phyloP scores from a whole-genome alignment of 116 monocot species.

The Trichopus zeylanicus region DNA sequence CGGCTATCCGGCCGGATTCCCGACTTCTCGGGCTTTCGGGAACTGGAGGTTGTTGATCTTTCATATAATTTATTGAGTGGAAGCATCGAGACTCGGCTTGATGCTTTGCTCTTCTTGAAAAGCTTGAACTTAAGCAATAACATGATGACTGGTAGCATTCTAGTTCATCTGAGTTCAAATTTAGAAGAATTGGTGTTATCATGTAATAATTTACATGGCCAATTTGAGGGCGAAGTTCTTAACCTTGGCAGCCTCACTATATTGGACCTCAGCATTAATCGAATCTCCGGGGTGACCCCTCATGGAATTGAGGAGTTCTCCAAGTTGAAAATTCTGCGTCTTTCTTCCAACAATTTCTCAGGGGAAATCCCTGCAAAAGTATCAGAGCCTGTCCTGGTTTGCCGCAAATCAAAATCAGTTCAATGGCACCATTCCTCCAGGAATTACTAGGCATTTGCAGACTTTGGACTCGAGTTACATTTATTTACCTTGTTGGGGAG shows the following conservation, averaged over 20 bases:
- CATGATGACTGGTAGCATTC: constrained; percentile 15
- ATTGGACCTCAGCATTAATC: constrained; percentile 36
- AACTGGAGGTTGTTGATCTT: constrained; percentile 35
- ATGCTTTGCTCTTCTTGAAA: constrained; percentile 7
- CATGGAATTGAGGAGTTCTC: constrained; percentile 16
- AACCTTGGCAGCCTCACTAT: constrained; percentile 18
- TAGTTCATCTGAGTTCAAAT: neutral
- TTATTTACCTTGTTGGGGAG: constrained; percentile 13
- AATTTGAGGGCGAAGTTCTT: constrained; percentile 20
- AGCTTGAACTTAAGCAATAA: constrained; percentile 35
- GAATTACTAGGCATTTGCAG: constrained; percentile 19
- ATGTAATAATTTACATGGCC: constrained; percentile 25
- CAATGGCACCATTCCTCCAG: constrained; percentile 25
- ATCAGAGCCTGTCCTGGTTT: constrained; percentile 25
- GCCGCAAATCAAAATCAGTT: constrained; percentile 40
- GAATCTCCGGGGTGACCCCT: constrained; percentile 23
- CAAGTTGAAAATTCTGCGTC: constrained; percentile 25
- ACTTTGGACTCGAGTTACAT: constrained; percentile 62
- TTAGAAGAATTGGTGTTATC: constrained; percentile 32
- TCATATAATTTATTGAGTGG: constrained; percentile 30
- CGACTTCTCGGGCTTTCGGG: constrained; percentile 14
- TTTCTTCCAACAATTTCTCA: constrained; percentile 33
- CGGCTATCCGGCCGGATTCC: constrained; percentile 2
- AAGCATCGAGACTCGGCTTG: constrained; percentile 7
- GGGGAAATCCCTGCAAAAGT: constrained; percentile 23